Base-by-base conservation (phyloP, 768 basidiomycete genomes). In the Strobilomyces dryophilus region DNA sequence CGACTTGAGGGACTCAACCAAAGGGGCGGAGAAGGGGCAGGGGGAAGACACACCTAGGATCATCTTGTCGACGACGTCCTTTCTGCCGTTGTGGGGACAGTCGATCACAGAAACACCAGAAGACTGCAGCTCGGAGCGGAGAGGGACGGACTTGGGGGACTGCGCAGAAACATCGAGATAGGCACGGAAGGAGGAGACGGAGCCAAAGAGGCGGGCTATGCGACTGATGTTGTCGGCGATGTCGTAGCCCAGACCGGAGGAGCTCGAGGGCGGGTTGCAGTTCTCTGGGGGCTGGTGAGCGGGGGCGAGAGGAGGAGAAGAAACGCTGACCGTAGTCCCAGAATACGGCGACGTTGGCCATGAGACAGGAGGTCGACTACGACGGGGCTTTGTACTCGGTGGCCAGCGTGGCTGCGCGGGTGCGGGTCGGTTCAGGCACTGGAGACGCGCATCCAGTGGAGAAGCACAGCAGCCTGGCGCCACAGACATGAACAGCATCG, bases 131-230 rank as follows among this genome's bases (percentile, higher is more conserved):
- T 78, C 74, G 0, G 74, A 77, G 44, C 74, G 75, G 53, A 59
- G 64, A 49, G 44, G 53, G 18, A 54, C 58, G 20, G 72, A 71
- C 57, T 74, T 71, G 31, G 66, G 32, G 1, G 67, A 60, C 57
- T 69, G 69, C 2, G 76, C 71, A 10, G 79, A 70, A 18, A 77
- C 54, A 55, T 81, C 76, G 36, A 79, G 64, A 63, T 83, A 83
- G 8, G 79, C 80, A 57, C 76, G 80, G 69, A 83, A 82, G 0
- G 72, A 62, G 7, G 70, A 76, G 4, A 81, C 69, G 50, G 66
- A 71, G 37, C 81, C 81, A 59, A 74, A 79, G 5, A 68, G 50
- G 45, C 76, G 74, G 3, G 79, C 76, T n/a, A 80, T 56, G 18
- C 67, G 64, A 24, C 74, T 69, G 7, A 83, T 74, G 42, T 71